phyloP scores from a whole-genome alignment of 2,329 filamentous ascomycete genomes.

The Davidsoniella eucalypti region DNA sequence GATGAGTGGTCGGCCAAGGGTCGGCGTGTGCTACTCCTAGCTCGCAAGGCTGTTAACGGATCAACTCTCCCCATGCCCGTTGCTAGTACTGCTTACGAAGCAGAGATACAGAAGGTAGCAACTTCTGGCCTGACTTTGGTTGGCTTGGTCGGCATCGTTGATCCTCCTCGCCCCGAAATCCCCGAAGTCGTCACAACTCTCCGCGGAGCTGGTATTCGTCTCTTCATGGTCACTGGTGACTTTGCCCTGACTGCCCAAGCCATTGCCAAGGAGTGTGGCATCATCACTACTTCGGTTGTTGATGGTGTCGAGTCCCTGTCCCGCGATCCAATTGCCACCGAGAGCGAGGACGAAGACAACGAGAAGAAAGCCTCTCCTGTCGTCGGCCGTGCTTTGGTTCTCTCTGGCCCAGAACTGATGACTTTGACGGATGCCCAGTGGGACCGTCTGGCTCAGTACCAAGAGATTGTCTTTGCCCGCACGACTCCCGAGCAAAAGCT shows the following conservation, averaged over 20 bases:
- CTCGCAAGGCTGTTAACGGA: constrained; percentile 61
- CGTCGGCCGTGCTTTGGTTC: constrained; percentile 35
- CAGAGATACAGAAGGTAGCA: constrained; percentile 61
- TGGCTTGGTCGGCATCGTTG: constrained; percentile 88
- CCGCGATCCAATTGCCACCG: constrained; percentile 52
- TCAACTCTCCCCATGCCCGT: constrained; percentile 51
- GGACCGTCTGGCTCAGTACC: constrained; percentile 45
- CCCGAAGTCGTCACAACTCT: constrained; percentile 73
- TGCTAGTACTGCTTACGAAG: constrained; percentile 73
- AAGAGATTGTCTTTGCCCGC: constrained; percentile 78
- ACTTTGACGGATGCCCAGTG: constrained; percentile 52
- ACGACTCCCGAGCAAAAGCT: constrained; percentile 94
- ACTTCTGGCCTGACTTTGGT: constrained; percentile 83
- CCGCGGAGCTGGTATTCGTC: constrained; percentile 81
- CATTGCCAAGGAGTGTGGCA: constrained; percentile 68
- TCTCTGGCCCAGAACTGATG: constrained; percentile 50
- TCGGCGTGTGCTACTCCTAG: constrained; percentile 85
- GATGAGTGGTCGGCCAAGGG: constrained; percentile 82
- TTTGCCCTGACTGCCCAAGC: constrained; percentile 66
- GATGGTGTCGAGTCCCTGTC: constrained; percentile 26
- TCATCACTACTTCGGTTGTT: constrained; percentile 48
- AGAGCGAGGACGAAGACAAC: constrained; percentile 16
- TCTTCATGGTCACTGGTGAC: constrained; percentile 96
- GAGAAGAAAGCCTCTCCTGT: constrained; percentile 11
- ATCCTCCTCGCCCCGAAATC: constrained; percentile 88